Evolutionary conservation across 768 basidiomycete genomes (phyloP), one percentile per base, ranked within the genome.

Genomic region (Leccinum ochraceum): DNA sequence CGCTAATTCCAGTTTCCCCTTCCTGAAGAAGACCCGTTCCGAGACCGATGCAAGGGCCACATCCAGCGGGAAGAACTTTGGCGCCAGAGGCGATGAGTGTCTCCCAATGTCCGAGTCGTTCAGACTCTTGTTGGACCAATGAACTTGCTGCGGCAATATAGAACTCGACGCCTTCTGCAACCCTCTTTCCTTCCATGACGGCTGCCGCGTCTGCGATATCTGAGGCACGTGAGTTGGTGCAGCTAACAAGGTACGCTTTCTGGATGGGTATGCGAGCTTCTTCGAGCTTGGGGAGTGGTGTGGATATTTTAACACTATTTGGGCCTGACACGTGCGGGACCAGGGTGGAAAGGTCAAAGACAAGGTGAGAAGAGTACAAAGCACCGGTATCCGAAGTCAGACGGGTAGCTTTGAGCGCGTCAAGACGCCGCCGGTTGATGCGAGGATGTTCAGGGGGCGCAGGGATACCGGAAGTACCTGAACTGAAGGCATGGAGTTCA

Each of bases 171-270:
- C 91, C 92, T 1, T 86, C 83, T 0, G 94, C 91, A 56, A 99
- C 85, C 59, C 80, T 88, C 66, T 85, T 83, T 14, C 91, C 92
- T 58, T 84, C 82, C 70, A 99, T 80, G 30, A 98, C 95, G n/a
- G 83, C 83, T 0, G 97, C 97, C 0, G 97, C 96, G 0, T 92
- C 90, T 6, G 92, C 86, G 59, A 99, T 88, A 66, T 99, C 97
- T 0, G 95, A 97, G 3, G 90, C 91, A 44, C 97, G 90, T 1
- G 96, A 94, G 76, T 99, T 99, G 59, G 97, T 98, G 75, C 97
- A 99, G 66, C 92, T 94, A 60, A 99, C 93, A 59, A 99, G 91
- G 76, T 99, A 99, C 1, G 97, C 97, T 75, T 99, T 99, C 67
- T 99, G 84, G 71, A 99, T 97, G 28, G 83, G 77, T 67, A 98